phyloP scores from a whole-genome alignment of 2,329 filamentous ascomycete genomes.

The Fusarium udum region DNA sequence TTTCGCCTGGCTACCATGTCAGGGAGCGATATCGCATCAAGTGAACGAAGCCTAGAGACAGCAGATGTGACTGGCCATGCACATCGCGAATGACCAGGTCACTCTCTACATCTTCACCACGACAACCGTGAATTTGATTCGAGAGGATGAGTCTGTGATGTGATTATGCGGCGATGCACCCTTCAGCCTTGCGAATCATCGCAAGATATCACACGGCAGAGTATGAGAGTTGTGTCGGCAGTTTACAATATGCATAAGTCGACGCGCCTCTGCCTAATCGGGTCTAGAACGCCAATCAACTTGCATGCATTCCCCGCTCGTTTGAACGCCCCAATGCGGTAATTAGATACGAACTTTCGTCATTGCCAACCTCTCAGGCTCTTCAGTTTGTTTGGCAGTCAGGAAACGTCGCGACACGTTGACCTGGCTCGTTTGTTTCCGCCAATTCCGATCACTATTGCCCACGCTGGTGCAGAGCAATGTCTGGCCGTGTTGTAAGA shows the following conservation, averaged over 20 bases:
- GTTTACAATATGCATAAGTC: background rate
- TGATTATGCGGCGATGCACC: background rate
- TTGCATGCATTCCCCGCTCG: background rate
- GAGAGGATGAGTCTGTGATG: no score
- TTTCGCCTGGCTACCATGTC: background rate
- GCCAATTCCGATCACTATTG: background rate
- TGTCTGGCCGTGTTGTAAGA: slow-evolving; percentile 7
- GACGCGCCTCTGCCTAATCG: background rate
- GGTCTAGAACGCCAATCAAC: background rate
- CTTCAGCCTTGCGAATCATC: background rate
- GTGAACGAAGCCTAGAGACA: background rate
- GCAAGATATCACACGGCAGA: background rate
- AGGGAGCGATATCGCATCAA: background rate
- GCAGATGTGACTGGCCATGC: background rate
- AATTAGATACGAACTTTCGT: background rate
- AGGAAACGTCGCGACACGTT: background rate
- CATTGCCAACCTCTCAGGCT: background rate
- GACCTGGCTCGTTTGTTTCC: background rate
- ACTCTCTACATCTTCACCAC: background rate
- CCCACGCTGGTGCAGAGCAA: background rate
- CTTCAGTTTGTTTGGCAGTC: background rate
- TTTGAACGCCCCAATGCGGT: accelerated
- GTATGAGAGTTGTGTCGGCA: background rate
- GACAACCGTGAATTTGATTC: background rate
- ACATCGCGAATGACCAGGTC: background rate